Base-by-base conservation (phyloP, 2,329 filamentous ascomycete species). In the Colletotrichum chlorophyti region DNA sequence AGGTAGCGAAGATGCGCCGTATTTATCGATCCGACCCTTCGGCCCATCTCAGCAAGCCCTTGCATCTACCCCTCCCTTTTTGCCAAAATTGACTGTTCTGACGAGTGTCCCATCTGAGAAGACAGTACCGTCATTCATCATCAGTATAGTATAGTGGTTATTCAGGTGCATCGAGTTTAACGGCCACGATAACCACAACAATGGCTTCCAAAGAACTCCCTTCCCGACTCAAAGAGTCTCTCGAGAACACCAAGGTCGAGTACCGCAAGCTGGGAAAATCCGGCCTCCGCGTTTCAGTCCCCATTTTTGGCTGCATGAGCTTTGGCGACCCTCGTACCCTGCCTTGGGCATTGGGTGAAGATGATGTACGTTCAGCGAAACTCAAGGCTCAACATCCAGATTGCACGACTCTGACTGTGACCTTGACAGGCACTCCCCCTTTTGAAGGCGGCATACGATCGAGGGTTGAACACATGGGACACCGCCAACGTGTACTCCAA, bases 231-330 rank as follows among this genome's bases (percentile, higher is more conserved):
- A 63, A 64, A 48, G 49, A 65, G 54, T 64, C 69, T 9, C 23
- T 75, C 14, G 70, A 74, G 35, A 64, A 63, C 54, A 63, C 76
- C 58, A 80, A 81, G 63, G 73, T 70, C 58, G 76, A 80, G 53
- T 83, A 82, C 66, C 74, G 77, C 65, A 74, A 78, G 52, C 76
- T 90, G 9, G 87, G 87, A 29, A 83, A 80, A 59, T 84, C 80
- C 47, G 87, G 87, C 27, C 81, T 90, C 12, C 81, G 80, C 50
- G 76, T 89, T 38, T 89, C 86, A 0, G 80, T 83, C 46, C 83
- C 87, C 35, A 86, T 90, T 53, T 75, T 90, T 34, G 87, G 87
- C 0, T 80, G 80, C 59, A 89, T 89, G 86, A 82, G 78, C 66
- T 83, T 87, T 59, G 87, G 87, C 19, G 74, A 79, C 58, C 68